These are phyloP conservation scores for Harringtonia lauricola DNA, from an alignment of 2,329 filamentous ascomycete genomes.

Conservation along the genomic window DNA sequence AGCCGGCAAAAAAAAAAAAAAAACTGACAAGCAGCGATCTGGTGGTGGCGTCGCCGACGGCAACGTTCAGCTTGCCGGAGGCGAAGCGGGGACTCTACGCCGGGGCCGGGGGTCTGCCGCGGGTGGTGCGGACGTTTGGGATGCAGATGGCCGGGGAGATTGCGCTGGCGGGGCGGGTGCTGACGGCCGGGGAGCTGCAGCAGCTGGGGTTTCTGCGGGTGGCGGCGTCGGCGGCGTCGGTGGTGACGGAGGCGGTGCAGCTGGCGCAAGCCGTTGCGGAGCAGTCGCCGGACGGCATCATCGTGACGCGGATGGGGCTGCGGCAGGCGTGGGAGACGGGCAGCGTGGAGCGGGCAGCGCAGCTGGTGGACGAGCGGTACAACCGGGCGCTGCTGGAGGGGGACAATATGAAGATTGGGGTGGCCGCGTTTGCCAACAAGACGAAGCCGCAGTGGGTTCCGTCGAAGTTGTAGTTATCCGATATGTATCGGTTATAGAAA, in stretches of 20 bases:
- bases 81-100: conserved; percentile 60
- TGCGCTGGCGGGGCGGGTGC: conserved; percentile 51
- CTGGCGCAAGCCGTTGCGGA: conserved; percentile 50
- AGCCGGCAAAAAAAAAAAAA: too few species aligned
- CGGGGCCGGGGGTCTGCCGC: conserved; percentile 58
- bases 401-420: conserved; percentile 17
- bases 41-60: conserved; percentile 39
- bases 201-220: conserved; percentile 52
- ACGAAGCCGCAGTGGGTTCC: conserved; percentile 14
- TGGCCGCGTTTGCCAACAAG: conserved; percentile 17
- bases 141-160: conserved; percentile 61
- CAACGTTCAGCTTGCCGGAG: conserved; percentile 52
- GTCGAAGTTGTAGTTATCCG: conserved; percentile 13
- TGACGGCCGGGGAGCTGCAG: conserved; percentile 47
- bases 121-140: conserved; percentile 56
- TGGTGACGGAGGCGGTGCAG: conserved; percentile 46
- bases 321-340: conserved; percentile 58
- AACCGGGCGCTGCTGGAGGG: conserved; percentile 11
- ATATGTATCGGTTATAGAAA: too few species aligned
- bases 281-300: conserved; percentile 65
- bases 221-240: conserved; percentile 47
- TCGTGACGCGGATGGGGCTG: conserved; percentile 59
- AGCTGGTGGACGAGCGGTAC: neutral
- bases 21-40: conserved; percentile 31
- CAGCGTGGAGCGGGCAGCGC: conserved; percentile 16